Evolutionary conservation across 1,284 basidiomycete species (phyloP).

Genomic region (Pyrrhoderma noxium): DNA sequence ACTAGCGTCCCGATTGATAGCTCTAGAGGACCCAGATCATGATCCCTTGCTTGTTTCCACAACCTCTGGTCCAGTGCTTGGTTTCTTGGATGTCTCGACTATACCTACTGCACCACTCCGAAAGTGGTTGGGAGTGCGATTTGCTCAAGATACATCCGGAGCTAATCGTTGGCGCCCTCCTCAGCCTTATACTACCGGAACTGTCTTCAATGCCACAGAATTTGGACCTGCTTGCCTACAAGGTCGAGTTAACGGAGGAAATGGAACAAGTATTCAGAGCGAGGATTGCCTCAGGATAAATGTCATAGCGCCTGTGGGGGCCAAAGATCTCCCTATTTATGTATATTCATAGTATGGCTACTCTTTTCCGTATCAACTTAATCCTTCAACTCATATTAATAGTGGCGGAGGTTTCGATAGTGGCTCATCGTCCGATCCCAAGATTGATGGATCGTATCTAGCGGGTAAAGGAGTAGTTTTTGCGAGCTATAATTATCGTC

Average conservation of each 20-base stretch:
- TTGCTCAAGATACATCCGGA: constrained; percentile 34
- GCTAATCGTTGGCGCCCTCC: constrained; percentile 36
- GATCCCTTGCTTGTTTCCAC: constrained; percentile 21
- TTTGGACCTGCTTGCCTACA: constrained; percentile 39
- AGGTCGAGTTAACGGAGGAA: constrained; percentile 32
- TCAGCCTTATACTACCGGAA: constrained; percentile 21
- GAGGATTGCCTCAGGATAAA: constrained; percentile 38
- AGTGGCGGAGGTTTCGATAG: constrained; percentile 29
- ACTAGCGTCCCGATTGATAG: no score
- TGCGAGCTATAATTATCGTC: constrained; percentile 38
- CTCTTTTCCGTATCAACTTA: not conserved
- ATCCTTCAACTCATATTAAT: constrained; percentile 15
- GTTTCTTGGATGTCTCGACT: constrained; percentile 28
- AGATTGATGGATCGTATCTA: constrained; percentile 37
- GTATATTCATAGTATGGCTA: constrained; percentile 31
- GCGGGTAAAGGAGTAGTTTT: constrained; percentile 36
- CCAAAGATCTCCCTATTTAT: constrained; percentile 32
- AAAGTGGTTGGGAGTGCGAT: constrained; percentile 37
- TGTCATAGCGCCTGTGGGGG: constrained; percentile 32
- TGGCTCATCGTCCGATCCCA: constrained; percentile 37
- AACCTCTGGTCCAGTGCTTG: constrained; percentile 30
- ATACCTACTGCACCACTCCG: constrained; percentile 28
- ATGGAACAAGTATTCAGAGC: constrained; percentile 35
- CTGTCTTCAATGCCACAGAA: constrained; percentile 30
- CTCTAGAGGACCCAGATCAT: not conserved